Evolutionary conservation across 371 early-diverging fungal genomes (phyloP).

Genomic region (Mortierella sp.): DNA sequence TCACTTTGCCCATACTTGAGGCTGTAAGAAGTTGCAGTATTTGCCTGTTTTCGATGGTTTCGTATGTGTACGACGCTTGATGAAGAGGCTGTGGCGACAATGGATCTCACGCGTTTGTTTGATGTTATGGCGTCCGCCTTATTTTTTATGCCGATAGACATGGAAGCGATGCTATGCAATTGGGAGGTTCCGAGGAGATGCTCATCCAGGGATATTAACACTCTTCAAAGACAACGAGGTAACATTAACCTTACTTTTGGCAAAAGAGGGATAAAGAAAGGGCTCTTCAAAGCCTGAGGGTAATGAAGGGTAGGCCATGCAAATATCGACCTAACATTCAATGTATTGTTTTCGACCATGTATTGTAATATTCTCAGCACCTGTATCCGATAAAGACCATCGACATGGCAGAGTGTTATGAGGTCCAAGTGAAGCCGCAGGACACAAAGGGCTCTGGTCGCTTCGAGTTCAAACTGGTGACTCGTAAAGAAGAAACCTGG

Average conservation of each 20-base stretch:
- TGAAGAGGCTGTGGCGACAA: too few species aligned
- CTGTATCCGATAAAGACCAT: slow-evolving; percentile 52
- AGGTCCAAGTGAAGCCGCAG: slow-evolving; percentile 46
- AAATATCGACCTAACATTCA: too few species aligned
- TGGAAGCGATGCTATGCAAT: slow-evolving; percentile 57
- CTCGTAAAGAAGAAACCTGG: slow-evolving; percentile 54
- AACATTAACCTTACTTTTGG: not conserved
- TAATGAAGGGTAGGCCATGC: too few species aligned
- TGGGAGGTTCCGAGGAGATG: slow-evolving; percentile 42
- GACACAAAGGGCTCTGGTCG: slow-evolving; percentile 51
- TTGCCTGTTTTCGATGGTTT: not conserved
- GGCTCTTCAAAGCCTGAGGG: too few species aligned
- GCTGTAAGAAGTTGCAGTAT: not conserved
- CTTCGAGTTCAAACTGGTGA: slow-evolving; percentile 55
- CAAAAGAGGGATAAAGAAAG: not conserved
- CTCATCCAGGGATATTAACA: slow-evolving; percentile 50
- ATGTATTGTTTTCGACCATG: not conserved
- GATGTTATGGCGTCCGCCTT: not conserved
- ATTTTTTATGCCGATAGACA: slow-evolving; percentile 21
- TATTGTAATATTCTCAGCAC: slow-evolving; percentile 18
- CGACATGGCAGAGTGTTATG: slow-evolving; percentile 52
- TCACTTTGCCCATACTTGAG: not conserved
- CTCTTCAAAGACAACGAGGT: slow-evolving; percentile 57
- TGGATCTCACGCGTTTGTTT: not conserved
- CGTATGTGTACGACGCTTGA: not conserved